Evolutionary conservation across 73 alveolate genomes (phyloP).

Genomic region (Paramecium caudatum): DNA sequence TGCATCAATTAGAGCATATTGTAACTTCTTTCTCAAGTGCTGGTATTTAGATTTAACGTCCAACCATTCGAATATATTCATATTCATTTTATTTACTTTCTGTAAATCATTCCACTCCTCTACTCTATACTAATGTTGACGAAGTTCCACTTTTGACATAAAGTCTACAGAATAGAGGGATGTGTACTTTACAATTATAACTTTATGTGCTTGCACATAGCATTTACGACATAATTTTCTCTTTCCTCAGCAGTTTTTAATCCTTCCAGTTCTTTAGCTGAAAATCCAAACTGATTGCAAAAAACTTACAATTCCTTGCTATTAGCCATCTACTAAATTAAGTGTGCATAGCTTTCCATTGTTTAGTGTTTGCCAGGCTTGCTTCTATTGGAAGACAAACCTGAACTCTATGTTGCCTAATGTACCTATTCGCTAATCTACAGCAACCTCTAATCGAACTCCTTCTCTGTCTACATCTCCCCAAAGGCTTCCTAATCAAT

Average conservation of each 20-base stretch:
- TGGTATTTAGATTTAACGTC: slow-evolving; percentile 53
- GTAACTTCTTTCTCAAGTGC: slow-evolving; percentile 38
- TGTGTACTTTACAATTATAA: slow-evolving; percentile 8
- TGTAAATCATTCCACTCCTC: slow-evolving; percentile 54
- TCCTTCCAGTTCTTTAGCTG: slow-evolving; percentile 38
- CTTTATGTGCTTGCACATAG: slow-evolving; percentile 46
- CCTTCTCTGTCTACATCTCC: slow-evolving; percentile 3
- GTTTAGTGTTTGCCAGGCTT: neutral
- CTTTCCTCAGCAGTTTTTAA: neutral
- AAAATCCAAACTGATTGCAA: slow-evolving; percentile 36
- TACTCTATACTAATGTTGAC: slow-evolving; percentile 8
- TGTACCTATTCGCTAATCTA: neutral
- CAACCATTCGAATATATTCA: slow-evolving; percentile 58
- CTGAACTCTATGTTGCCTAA: slow-evolving; percentile 2
- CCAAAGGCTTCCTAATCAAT: slow-evolving; percentile 4
- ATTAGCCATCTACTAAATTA: slow-evolving; percentile 12
- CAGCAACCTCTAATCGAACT: neutral
- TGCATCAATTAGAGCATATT: slow-evolving; percentile 57
- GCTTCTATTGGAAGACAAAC: slow-evolving; percentile 4
- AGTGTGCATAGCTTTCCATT: slow-evolving; percentile 34
- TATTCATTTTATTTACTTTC: neutral
- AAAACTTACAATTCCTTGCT: slow-evolving; percentile 31
- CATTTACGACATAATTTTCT: slow-evolving; percentile 6
- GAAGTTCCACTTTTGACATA: neutral
- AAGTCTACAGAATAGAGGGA: neutral